Conservation (phyloP, 2,329 filamentous ascomycete species). For the Harringtonia lauricola region DNA sequence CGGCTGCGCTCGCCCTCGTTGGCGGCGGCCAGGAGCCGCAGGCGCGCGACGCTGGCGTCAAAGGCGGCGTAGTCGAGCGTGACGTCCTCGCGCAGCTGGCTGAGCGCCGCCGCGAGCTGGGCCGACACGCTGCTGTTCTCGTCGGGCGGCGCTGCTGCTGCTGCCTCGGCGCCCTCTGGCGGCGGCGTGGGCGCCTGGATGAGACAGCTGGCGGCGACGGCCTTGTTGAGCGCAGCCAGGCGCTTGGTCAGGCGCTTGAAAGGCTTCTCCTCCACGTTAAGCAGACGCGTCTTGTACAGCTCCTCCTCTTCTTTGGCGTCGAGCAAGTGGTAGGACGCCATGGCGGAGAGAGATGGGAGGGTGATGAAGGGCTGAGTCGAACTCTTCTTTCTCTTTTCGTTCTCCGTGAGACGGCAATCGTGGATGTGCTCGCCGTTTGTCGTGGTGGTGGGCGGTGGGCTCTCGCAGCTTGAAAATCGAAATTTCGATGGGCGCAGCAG, state of each 20-base stretch:
- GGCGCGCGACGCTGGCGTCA: slow-evolving; percentile 73
- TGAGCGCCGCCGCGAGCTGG: no score
- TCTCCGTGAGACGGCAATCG: no score
- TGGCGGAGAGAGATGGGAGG: background rate
- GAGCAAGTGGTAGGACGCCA: slow-evolving; percentile 47
- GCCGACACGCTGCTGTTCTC: slow-evolving; percentile 5
- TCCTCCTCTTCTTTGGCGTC: slow-evolving; percentile 70
- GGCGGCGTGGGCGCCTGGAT: slow-evolving; percentile 54
- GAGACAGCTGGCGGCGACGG: slow-evolving; percentile 37
- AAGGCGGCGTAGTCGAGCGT: slow-evolving; percentile 83
- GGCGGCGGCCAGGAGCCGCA: slow-evolving; percentile 76
- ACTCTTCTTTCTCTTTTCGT: background rate
- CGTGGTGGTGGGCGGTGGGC: background rate
- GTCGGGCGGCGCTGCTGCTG: no score
- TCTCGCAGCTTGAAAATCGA: no score
- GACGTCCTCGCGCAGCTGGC: slow-evolving; percentile 72
- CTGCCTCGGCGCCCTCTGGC: slow-evolving; percentile 37
- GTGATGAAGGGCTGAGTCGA: background rate
- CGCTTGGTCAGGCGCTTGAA: slow-evolving; percentile 83
- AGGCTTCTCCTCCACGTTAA: slow-evolving; percentile 84
- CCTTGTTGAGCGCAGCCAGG: slow-evolving; percentile 56
- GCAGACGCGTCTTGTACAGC: slow-evolving; percentile 75
- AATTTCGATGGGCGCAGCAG: no score
- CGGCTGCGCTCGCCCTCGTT: slow-evolving; percentile 75
- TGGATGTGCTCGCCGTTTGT: background rate